Conservation (phyloP, 768 basidiomycete genomes). For the Chalciporus sphaerocephalus region DNA sequence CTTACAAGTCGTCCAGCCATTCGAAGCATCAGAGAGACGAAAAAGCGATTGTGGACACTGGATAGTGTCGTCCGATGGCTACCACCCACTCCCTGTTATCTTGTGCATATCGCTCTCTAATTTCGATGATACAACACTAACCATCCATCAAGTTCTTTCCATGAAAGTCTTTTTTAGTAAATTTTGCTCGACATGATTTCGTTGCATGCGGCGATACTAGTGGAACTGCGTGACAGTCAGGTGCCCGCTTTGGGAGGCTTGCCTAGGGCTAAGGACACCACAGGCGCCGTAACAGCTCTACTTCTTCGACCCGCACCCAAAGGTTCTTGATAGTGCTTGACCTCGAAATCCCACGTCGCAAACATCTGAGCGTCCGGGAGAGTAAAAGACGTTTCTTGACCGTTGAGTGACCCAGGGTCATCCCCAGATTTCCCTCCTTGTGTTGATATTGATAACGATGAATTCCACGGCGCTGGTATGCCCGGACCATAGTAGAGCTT, state of each 20-base stretch:
- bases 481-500: constrained; percentile 41
- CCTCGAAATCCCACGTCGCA: constrained; percentile 49
- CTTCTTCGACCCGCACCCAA: constrained; percentile 29
- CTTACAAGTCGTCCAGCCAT: no score
- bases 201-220: no score
- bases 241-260: constrained; percentile 22
- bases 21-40: no score
- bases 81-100: no score
- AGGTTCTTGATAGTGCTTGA: constrained; percentile 39
- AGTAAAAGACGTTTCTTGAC: constrained; percentile 29
- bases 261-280: constrained; percentile 20
- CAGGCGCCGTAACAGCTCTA: constrained; percentile 14
- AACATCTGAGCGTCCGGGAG: constrained; percentile 48
- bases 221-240: constrained; percentile 3
- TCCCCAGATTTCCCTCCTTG: constrained; percentile 25
- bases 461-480: constrained; percentile 44
- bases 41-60: no score
- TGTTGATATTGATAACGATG: constrained; percentile 20
- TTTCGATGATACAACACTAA: no score
- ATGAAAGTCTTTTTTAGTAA: no score
- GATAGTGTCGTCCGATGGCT: no score
- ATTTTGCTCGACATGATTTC: no score
- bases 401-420: constrained; percentile 16
- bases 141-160: no score
- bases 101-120: no score